A percentile compares a stretch with the other conserved stretches of the same genome.
Conservation (phyloP, 1,284 basidiomycete species). For the Leccinum solheimii region DNA sequence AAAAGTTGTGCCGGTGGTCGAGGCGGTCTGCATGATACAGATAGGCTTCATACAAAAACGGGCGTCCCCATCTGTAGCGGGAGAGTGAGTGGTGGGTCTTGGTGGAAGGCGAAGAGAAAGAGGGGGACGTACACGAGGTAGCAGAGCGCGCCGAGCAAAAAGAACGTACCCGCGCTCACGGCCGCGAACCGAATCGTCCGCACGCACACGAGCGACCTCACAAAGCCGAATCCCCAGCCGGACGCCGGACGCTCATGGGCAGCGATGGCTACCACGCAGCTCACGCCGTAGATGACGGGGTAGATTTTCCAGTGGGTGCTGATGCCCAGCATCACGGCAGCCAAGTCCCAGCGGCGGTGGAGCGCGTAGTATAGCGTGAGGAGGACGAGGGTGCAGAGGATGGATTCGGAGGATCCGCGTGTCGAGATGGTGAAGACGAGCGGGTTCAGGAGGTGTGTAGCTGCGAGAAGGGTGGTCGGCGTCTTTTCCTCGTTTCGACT, state of each 20-base stretch:
- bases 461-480: conserved; percentile 53
- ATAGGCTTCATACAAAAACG: conserved; percentile 91
- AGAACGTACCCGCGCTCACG: conserved; percentile 71
- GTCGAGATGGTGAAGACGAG: conserved; percentile 96
- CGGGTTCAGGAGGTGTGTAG: conserved; percentile 85
- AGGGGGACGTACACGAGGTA: conserved; percentile 70
- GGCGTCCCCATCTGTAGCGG: conserved; percentile 82
- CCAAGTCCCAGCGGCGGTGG: conserved; percentile 52
- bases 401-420: conserved; percentile 90
- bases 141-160: conserved; percentile 62
- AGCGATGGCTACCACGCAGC: conserved; percentile 70
- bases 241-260: conserved; percentile 20
- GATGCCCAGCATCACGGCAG: conserved; percentile 75
- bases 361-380: conserved; percentile 65
- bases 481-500: not conserved
- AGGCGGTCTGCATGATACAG: conserved; percentile 89
- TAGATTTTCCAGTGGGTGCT: conserved; percentile 96
- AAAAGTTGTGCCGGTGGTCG: conserved; percentile 98
- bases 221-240: conserved; percentile 33
- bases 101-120: not conserved
- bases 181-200: conserved; percentile 68
- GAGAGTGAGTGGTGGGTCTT: conserved; percentile 4
- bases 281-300: conserved; percentile 86
- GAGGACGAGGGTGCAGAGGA: conserved; percentile 82
- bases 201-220: conserved; percentile 50